Percentiles rank a stretch among this genome's conserved stretches.
Evolutionary conservation across 805 yeast species (phyloP).

Genomic region (Priceomyces carsonii): DNA sequence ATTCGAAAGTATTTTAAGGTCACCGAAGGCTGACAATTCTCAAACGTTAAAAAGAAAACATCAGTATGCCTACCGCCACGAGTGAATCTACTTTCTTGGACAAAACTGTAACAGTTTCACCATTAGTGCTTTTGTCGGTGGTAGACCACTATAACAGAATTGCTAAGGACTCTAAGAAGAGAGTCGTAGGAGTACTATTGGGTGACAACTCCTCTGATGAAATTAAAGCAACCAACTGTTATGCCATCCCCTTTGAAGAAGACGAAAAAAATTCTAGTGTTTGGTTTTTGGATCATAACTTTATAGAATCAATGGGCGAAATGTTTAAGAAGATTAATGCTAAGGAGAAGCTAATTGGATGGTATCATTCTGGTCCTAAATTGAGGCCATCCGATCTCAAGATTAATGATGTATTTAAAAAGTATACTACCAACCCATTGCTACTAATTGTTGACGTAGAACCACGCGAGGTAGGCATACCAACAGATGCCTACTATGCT

Average conservation of each 20-base stretch:
- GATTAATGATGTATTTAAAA: constrained; percentile 85
- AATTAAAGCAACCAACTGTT: constrained; percentile 83
- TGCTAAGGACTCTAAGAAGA: constrained; percentile 64
- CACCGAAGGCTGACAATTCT: too few species aligned
- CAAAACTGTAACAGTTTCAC: constrained; percentile 87
- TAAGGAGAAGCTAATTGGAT: constrained; percentile 93
- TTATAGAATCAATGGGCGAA: constrained; percentile 92
- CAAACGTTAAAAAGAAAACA: neutral
- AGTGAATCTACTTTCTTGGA: constrained; percentile 39
- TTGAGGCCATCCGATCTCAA: constrained; percentile 83
- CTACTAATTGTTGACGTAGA: constrained; percentile 89
- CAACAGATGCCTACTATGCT: constrained; percentile 93
- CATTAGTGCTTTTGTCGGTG: constrained; percentile 88
- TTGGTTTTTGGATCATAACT: constrained; percentile 97
- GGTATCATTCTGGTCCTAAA: constrained; percentile 99
- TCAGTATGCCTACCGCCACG: constrained; percentile 23
- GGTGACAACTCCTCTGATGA: constrained; percentile 68
- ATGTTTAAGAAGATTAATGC: constrained; percentile 99
- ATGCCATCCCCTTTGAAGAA: constrained; percentile 98
- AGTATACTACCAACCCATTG: constrained; percentile 78
- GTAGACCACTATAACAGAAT: constrained; percentile 94
- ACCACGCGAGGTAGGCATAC: constrained; percentile 82
- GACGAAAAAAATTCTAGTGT: constrained; percentile 89
- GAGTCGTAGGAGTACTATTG: constrained; percentile 92
- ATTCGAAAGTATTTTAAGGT: too few species aligned